Conservation (phyloP, 805 yeast genomes). For the Pichia eremophila region DNA sequence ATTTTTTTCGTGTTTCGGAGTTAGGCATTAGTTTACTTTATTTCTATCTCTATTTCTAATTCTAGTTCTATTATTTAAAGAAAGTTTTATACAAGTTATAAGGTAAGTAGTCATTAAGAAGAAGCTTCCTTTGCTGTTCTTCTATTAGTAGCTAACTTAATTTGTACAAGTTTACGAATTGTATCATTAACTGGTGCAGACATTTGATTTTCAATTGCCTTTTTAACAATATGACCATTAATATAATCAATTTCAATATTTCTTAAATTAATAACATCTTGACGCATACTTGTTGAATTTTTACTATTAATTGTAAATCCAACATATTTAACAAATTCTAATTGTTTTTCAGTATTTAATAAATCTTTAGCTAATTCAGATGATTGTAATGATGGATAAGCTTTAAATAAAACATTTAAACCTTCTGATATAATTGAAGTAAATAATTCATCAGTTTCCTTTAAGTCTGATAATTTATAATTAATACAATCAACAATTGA, state of each 20-base stretch:
- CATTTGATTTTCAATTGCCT: slow-evolving; percentile 39
- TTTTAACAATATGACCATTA: slow-evolving; percentile 64
- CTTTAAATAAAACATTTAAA: slow-evolving; percentile 30
- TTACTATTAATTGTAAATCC: slow-evolving; percentile 28
- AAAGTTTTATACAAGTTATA: too few relatives aligned
- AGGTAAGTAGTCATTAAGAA: too few relatives aligned
- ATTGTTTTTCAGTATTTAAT: slow-evolving; percentile 28
- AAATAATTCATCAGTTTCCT: slow-evolving; percentile 28
- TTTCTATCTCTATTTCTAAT: too few relatives aligned
- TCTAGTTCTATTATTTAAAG: too few relatives aligned
- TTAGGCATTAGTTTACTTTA: too few relatives aligned
- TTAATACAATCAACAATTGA: slow-evolving; percentile 70
- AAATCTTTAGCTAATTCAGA: slow-evolving; percentile 26
- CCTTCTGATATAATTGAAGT: slow-evolving; percentile 36
- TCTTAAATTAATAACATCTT: slow-evolving; percentile 47
- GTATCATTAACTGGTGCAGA: slow-evolving; percentile 40
- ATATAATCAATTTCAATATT: slow-evolving; percentile 74
- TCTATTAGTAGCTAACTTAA: slow-evolving; percentile 20
- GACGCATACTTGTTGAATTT: slow-evolving; percentile 65
- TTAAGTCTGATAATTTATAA: slow-evolving; percentile 52
- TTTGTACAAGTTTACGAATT: slow-evolving; percentile 36
- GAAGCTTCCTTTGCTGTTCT: slow-evolving; percentile 1
- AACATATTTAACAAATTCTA: slow-evolving; percentile 20
- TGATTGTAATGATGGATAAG: slow-evolving; percentile 21
- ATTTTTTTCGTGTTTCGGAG: too few relatives aligned